Percentiles rank a stretch among this genome's conserved stretches.
phyloP scores from a whole-genome alignment of 345 rosid species.

The Eucalyptus marginata region DNA sequence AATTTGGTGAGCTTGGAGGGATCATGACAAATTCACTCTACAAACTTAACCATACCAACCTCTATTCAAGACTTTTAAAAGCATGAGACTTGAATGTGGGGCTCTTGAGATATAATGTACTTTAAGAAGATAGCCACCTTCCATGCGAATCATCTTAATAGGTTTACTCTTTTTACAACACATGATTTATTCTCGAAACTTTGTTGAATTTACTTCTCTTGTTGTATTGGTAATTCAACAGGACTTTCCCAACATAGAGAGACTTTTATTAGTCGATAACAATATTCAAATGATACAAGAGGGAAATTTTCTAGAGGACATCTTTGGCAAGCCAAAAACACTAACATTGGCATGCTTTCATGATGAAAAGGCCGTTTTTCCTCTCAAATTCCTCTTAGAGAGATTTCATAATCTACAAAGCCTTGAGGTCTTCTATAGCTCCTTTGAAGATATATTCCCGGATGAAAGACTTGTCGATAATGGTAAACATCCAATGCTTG shows the following conservation, averaged over 20 bases:
- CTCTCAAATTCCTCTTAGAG: neutral
- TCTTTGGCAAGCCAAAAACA: neutral
- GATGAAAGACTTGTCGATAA: neutral
- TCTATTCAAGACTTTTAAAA: neutral
- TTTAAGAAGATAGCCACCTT: neutral
- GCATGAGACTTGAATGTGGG: neutral
- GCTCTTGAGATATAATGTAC: neutral
- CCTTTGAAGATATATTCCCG: neutral
- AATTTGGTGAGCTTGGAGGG: neutral
- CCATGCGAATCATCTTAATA: rapidly evolving
- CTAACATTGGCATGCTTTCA: neutral
- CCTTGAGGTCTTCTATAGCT: neutral
- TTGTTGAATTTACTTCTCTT: neutral
- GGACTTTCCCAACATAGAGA: neutral
- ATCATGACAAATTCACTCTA: neutral
- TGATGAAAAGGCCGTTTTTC: neutral
- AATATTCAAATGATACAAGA: neutral
- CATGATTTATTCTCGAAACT: rapidly evolving
- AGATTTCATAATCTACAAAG: neutral
- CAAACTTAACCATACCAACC: neutral
- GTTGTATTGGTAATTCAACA: neutral
- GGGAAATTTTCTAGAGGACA: neutral
- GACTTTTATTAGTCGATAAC: neutral
- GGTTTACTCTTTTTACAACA: neutral
- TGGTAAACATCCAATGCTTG: rapidly evolving